phyloP scores from a whole-genome alignment of 179 eudicot genomes.

The Heliamphora pulchella region DNA sequence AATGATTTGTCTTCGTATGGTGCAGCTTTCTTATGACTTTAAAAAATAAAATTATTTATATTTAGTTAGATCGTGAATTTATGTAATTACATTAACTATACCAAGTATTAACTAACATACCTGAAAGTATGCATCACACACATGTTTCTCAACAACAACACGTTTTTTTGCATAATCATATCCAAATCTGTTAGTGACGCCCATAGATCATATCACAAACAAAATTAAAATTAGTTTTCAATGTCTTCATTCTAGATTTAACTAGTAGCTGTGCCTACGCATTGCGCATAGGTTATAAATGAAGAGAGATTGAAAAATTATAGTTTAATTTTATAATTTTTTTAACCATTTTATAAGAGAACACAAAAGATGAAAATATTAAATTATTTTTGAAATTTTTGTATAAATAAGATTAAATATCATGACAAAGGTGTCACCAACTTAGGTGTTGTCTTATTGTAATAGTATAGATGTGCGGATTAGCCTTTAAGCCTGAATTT shows the following conservation, averaged over 20 bases:
- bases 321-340: no score
- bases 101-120: not conserved
- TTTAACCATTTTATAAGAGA: no score
- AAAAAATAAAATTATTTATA: not conserved
- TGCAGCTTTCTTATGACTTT: not conserved
- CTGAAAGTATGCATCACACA: not conserved
- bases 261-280: no score
- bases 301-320: no score
- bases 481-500: not conserved
- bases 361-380: no score
- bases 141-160: not conserved
- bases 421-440: no score
- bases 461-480: not conserved
- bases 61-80: not conserved
- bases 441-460: no score
- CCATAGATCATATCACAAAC: not conserved
- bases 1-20: not conserved
- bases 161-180: not conserved
- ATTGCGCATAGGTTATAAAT: no score
- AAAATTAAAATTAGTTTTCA: not conserved
- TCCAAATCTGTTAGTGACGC: not conserved
- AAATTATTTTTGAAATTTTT: no score
- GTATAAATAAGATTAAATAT: no score
- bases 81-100: not conserved
- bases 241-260: not conserved